Base-by-base conservation (phyloP, 2,329 filamentous ascomycete genomes). In the Orbilia ellipsospora region DNA sequence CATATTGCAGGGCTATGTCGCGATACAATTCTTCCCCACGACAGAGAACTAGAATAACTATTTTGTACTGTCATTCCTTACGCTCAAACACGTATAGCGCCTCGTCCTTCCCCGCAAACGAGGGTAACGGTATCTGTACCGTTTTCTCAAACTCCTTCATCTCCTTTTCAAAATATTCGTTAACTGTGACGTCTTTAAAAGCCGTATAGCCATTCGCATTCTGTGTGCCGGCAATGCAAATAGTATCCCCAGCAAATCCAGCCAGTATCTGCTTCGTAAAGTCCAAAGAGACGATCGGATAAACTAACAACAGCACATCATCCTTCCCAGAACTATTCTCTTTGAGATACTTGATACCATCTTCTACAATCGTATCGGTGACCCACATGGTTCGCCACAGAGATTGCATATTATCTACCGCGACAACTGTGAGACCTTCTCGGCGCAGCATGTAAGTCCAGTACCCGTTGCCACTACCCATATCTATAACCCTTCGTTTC, bases 21-120 rank as follows among this genome's bases (percentile, higher is more conserved):
- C n/a, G 23, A 36, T 36, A 36, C 8, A 36, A 36, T 10, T 36
- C 10, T 6, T 2, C 5, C 31, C 3, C 8, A 36, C 31, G 6
- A 10, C 8, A 10, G 8, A 10, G 31, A 10, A 36, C 6, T 7
- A 48, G 6, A 18, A 48, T 48, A n/a, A n/a, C 13, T 48, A 48
- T 48, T 44, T 44, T n/a, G 44, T 13, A 23, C n/a, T 48, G 26
- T 52, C 48, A 81, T n/a, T 83, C 79, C 15, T 85, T 84, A 64
- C 85, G 81, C 78, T 87, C 85, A 78, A 90, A 92, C 18, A 92
- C 85, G 81, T 89, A 93, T 66, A 93, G 80, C 0, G 88, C 90
- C 82, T 93, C 90, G 79, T 93, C 91, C 81, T 93, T 93, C 28
- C 89, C 90, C 1, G 90, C 88, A 82, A 93, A 93, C 81, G 89